phyloP scores from a whole-genome alignment of 2,329 filamentous ascomycete genomes.

The Acrodontium crateriforme region DNA sequence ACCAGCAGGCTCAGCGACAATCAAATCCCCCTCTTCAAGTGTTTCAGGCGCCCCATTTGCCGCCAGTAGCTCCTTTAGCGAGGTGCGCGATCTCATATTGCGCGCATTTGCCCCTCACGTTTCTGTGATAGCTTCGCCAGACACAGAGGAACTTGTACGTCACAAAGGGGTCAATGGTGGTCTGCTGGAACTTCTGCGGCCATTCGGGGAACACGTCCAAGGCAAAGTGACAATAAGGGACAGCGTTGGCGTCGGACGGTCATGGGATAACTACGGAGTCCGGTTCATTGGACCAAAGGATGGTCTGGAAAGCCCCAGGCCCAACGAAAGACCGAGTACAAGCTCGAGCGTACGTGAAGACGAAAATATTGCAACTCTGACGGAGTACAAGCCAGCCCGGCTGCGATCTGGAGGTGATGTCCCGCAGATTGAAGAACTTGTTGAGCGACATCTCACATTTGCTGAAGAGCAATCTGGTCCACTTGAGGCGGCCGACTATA shows the following conservation, averaged over 20 bases:
- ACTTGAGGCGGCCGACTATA: slow-evolving; percentile 25
- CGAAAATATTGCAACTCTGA: slow-evolving; percentile 13
- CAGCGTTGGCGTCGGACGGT: slow-evolving; percentile 69
- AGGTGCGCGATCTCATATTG: slow-evolving; percentile 53
- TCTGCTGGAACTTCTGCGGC: slow-evolving; percentile 71
- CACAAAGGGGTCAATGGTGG: slow-evolving; percentile 77
- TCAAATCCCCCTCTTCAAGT: slow-evolving; percentile 26
- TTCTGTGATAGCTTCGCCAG: slow-evolving; percentile 70
- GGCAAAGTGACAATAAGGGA: slow-evolving; percentile 86
- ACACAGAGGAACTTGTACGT: slow-evolving; percentile 65
- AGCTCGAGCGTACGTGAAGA: slow-evolving; percentile 18
- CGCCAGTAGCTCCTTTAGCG: slow-evolving; percentile 25
- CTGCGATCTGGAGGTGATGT: slow-evolving; percentile 39
- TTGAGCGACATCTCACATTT: slow-evolving; percentile 65
- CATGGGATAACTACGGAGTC: slow-evolving; percentile 80
- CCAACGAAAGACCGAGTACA: slow-evolving; percentile 22
- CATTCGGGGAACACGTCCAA: slow-evolving; percentile 76
- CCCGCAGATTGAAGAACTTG: slow-evolving; percentile 61
- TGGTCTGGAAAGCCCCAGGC: slow-evolving; percentile 27
- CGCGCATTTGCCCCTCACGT: slow-evolving; percentile 82
- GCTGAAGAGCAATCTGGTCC: slow-evolving; percentile 44
- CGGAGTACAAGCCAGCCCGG: slow-evolving; percentile 25
- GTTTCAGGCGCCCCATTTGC: slow-evolving; percentile 27
- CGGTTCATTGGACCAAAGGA: slow-evolving; percentile 64
- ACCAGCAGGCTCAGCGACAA: slow-evolving; percentile 23